Evolutionary conservation across 2,329 filamentous ascomycete genomes (phyloP), one percentile per base, ranked within the genome.

Genomic region (Trichophyton rubrum): DNA sequence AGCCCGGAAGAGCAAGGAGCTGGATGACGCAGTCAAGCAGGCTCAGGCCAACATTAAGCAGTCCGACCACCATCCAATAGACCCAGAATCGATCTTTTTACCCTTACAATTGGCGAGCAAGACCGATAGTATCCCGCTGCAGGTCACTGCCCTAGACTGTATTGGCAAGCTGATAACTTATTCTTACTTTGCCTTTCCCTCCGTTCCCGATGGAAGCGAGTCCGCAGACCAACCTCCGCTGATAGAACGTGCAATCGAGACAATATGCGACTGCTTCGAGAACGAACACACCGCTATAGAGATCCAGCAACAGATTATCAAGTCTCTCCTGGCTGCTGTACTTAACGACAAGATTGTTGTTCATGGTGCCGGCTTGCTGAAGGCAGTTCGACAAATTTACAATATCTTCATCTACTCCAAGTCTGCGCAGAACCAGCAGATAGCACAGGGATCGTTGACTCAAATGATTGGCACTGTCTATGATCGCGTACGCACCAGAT

Each of bases 401-500:
- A 99, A 99, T 77, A 95, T 99, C 67, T 99, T 99, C 74, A 80
- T 99, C 62, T 84, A 97, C 58, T 97, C 92, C 66, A 90, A 93
- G 71, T 96, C 87, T 65, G 95, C 87, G 64, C 85, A 90, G 61
- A 99, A 97, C 72, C 93, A 99, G 77, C 91, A 96, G 73, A 89
- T 97, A 57, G 95, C 95, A 1, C 95, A 99, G 73, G 93, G 93
- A 2, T 96, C 93, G 3, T 78, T 99, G 69, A 96, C 92, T 2
- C 93, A 99, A 75, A 99, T 99, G 93, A 90, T 97, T 43, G 91
- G 92, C 65, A 97, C 92, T 1, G 93, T 99, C 2, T 99, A 99
- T 68, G 93, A 99, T 74, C 81, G 93, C 63, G 92, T 99, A 65
- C 95, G 93, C 76, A 83, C 83, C 0, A 82, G 93, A 59, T 77